A percentile compares a stretch with the other conserved stretches of the same genome.
Conservation (phyloP, 2,329 filamentous ascomycete genomes). For the Aureobasidium sp. region DNA sequence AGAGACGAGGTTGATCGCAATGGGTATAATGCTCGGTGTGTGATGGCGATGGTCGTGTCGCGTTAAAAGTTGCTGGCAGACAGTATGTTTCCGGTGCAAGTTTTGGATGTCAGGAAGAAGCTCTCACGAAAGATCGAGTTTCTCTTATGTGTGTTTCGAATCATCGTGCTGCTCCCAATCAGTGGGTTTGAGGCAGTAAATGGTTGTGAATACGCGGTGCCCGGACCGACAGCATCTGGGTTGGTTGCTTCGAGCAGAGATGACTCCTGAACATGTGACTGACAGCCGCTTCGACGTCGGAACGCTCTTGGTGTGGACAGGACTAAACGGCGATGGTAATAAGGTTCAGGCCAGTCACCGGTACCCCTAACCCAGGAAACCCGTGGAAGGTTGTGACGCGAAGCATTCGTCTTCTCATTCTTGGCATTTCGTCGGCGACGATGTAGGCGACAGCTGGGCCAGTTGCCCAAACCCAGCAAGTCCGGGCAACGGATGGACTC, state of each 20-base stretch:
- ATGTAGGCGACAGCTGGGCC: no score
- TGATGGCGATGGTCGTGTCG: not conserved
- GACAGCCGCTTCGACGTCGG: not conserved
- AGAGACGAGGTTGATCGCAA: not conserved
- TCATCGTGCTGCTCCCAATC: not conserved
- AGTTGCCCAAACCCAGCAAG: no score
- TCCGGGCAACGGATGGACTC: no score
- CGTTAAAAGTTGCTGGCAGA: not conserved
- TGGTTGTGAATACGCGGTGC: not conserved
- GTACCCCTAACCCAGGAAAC: not conserved
- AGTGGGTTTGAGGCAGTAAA: not conserved
- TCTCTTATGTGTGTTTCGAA: not conserved
- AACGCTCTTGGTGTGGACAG: not conserved
- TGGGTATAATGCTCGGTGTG: not conserved
- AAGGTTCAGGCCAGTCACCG: not conserved
- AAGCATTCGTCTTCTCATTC: not conserved
- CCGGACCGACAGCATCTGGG: not conserved
- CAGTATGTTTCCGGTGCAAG: not conserved
- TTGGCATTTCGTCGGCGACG: no score
- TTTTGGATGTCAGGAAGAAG: not conserved
- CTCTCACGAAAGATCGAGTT: not conserved
- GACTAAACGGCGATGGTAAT: not conserved
- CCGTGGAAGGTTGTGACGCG: not conserved
- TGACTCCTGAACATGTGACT: not conserved
- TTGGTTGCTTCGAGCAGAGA: not conserved